A percentile compares a stretch with the other conserved stretches of the same genome.
Evolutionary conservation across 306 rosid species (phyloP).

Genomic region (Senna siamea): DNA sequence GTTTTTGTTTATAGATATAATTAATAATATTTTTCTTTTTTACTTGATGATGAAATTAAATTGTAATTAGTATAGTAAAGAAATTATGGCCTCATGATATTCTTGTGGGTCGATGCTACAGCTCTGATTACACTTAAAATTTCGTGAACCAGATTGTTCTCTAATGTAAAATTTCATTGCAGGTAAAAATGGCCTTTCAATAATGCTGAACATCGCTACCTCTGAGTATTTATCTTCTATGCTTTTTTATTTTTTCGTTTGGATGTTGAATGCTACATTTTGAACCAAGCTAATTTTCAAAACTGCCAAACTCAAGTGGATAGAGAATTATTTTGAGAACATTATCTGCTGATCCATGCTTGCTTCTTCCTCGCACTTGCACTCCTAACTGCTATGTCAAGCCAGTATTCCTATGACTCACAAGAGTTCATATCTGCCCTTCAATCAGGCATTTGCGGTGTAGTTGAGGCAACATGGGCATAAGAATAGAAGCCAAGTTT

Average conservation of each 20-base stretch:
- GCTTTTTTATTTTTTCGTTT: slow-evolving; percentile 5
- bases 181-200: slow-evolving; percentile 36
- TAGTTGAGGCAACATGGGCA: slow-evolving; percentile 27
- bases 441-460: neutral
- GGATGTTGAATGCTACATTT: slow-evolving; percentile 15
- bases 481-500: neutral
- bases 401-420: no score
- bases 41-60: no score
- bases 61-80: no score
- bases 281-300: neutral
- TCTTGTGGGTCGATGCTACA: no score
- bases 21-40: slow-evolving; percentile 16
- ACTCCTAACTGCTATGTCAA: neutral
- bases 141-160: neutral
- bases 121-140: no score
- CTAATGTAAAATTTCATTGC: slow-evolving; percentile 21
- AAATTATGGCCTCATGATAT: no score
- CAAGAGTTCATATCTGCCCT: slow-evolving; percentile 8
- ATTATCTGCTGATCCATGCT: slow-evolving; percentile 26
- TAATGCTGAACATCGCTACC: slow-evolving; percentile 1
- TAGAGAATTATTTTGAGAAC: neutral
- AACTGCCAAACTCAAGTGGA: slow-evolving; percentile 12
- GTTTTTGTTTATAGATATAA: slow-evolving; percentile 18
- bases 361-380: no score
- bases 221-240: neutral